A percentile compares a stretch with the other conserved stretches of the same genome.
These are phyloP conservation scores for Aotearoamyces nothofagi DNA, from an alignment of 2,329 filamentous ascomycete genomes.

Conservation along the genomic window DNA sequence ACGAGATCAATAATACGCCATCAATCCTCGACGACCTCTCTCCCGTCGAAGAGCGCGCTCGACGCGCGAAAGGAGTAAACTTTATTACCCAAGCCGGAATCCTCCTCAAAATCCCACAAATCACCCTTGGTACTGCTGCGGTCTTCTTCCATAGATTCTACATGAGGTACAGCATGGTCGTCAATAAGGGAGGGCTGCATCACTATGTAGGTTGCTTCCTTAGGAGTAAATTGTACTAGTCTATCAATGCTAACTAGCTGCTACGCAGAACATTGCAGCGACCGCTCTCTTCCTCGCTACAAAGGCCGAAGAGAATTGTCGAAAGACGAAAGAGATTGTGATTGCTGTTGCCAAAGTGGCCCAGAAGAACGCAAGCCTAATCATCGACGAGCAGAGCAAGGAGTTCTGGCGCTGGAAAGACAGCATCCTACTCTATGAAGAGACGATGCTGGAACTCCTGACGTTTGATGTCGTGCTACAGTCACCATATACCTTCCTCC, in stretches of 20 bases:
- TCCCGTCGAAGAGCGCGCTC: slow-evolving; percentile 60
- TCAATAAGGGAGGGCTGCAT: slow-evolving; percentile 64
- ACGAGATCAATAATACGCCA: slow-evolving; percentile 70
- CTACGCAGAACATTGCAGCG: slow-evolving; percentile 59
- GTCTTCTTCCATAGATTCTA: slow-evolving; percentile 95
- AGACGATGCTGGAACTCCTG: slow-evolving; percentile 76
- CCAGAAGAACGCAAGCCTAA: slow-evolving; percentile 79
- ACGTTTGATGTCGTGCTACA: slow-evolving; percentile 91
- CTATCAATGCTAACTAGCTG: too few relatives aligned
- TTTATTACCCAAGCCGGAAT: slow-evolving; percentile 94
- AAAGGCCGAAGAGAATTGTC: slow-evolving; percentile 93
- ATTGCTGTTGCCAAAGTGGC: slow-evolving; percentile 88
- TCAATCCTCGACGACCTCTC: slow-evolving; percentile 72
- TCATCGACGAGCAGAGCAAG: slow-evolving; percentile 93
- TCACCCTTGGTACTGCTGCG: slow-evolving; percentile 81
- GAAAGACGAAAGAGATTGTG: slow-evolving; percentile 90
- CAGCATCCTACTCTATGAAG: slow-evolving; percentile 82
- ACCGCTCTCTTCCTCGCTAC: slow-evolving; percentile 88
- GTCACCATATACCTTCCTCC: slow-evolving; percentile 74
- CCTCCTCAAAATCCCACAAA: slow-evolving; percentile 79
- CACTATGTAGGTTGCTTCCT: slow-evolving; percentile 59
- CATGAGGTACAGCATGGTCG: slow-evolving; percentile 74
- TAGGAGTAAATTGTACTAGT: too few relatives aligned
- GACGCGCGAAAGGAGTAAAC: slow-evolving; percentile 83
- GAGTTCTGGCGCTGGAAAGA: slow-evolving; percentile 98